A percentile compares a stretch with the other conserved stretches of the same genome.
Conservation (phyloP, 2,329 filamentous ascomycete species). For the Aspergillus carbonarius region DNA sequence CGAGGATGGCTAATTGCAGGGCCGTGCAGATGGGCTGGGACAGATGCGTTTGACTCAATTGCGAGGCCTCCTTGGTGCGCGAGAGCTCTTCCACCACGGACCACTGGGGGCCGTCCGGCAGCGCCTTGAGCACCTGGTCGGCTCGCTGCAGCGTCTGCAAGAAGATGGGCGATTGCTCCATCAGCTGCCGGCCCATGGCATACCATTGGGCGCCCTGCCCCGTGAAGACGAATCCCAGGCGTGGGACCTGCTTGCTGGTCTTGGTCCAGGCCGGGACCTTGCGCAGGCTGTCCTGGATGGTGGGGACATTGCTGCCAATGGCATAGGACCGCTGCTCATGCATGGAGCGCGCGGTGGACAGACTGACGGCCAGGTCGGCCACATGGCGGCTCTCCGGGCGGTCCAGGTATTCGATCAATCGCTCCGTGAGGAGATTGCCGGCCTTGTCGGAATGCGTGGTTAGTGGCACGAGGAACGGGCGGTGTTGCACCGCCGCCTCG, state of each 20-base stretch:
- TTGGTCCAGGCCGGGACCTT: neutral
- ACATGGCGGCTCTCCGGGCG: neutral
- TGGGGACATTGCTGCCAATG: neutral
- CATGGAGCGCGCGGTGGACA: neutral
- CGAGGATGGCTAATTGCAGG: conserved; percentile 49
- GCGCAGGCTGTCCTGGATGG: neutral
- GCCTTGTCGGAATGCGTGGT: neutral
- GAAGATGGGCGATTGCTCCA: conserved; percentile 15
- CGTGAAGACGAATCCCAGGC: conserved; percentile 27
- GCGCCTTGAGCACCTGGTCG: conserved; percentile 4
- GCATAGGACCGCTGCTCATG: neutral
- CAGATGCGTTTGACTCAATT: neutral
- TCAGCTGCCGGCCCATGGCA: conserved; percentile 26
- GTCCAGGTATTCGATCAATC: neutral
- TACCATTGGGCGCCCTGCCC: conserved; percentile 35
- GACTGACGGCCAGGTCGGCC: neutral
- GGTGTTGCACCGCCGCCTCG: neutral
- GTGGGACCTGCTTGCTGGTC: neutral
- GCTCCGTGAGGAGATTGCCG: neutral
- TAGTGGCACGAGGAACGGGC: neutral
- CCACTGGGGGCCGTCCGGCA: neutral
- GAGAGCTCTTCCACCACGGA: conserved; percentile 7
- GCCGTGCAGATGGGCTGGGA: conserved; percentile 36
- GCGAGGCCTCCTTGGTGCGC: neutral
- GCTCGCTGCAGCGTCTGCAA: conserved; percentile 1